Evolutionary conservation across 768 basidiomycete genomes (phyloP), one percentile per base, ranked within the genome.

Genomic region (Lyophyllum atratum): DNA sequence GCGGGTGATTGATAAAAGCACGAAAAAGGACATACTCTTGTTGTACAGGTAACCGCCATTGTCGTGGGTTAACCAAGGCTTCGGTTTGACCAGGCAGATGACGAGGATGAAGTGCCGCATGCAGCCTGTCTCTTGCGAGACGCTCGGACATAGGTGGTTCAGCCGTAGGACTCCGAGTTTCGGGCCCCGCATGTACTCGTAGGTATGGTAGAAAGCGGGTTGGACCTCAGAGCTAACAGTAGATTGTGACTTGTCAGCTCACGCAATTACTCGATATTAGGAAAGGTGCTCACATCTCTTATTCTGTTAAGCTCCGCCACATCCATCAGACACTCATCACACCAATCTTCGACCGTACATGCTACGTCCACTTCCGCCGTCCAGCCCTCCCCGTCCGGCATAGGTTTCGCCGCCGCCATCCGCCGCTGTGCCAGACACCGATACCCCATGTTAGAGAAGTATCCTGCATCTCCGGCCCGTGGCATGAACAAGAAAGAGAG

Each of bases 81-180:
- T 87, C 2, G 96, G 96, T 59, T 87, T 86, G 24, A 95, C 82
- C 7, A 99, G 96, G 96, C 22, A 99, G 80, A 71, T 96, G 92
- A 1, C 95, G 91, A 15, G 96, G 95, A 72, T 96, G 94, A 17
- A 98, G 76, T 0, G 89, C 84, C 52, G 86, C 81, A 12, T 77
- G 74, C 21, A 95, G 66, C 39, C 73, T 78, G 58, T 98, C 95
- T 56, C 83, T 85, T 2, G 92, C 85, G 54, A 98, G 75, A 2
- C 89, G 83, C 14, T 90, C 85, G 3, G 87, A 76, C 5, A 98
- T 88, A 80, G 85, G 0, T 89, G 86, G 70, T 98, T 96, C 56
- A 96, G 73, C 67, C 86, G 86, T 69, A 98, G 87, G 21, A 98
- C 85, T 26, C 96, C 96, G n/a, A 97, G 80, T 68, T 94, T 96